phyloP scores from a whole-genome alignment of 2,329 filamentous ascomycete species.

The Microcyclospora pomicola region DNA sequence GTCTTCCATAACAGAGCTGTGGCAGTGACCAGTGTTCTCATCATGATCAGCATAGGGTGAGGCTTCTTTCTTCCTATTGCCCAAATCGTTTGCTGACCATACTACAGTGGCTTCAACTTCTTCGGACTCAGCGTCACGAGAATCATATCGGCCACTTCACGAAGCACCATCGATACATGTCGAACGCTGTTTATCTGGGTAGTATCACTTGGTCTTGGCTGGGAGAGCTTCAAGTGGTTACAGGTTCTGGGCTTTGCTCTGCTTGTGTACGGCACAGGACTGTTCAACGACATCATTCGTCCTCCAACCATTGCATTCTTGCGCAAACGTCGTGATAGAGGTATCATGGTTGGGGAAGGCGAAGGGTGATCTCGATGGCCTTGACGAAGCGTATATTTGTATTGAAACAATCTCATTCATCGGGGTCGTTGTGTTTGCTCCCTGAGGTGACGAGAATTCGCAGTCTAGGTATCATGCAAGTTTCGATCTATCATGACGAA shows the following conservation, averaged over 20 bases:
- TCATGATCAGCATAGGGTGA: slow-evolving; percentile 96
- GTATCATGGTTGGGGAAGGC: not conserved
- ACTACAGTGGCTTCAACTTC: slow-evolving; percentile 81
- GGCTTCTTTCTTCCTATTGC: slow-evolving; percentile 21
- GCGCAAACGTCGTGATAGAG: slow-evolving; percentile 5
- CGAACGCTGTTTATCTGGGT: slow-evolving; percentile 97
- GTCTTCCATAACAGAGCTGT: slow-evolving; percentile 60
- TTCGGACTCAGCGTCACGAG: slow-evolving; percentile 91
- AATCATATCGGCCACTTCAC: slow-evolving; percentile 76
- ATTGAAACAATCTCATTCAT: too few species aligned
- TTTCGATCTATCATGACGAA: too few species aligned
- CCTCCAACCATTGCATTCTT: slow-evolving; percentile 43
- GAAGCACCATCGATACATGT: slow-evolving; percentile 95
- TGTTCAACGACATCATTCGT: slow-evolving; percentile 88
- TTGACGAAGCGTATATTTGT: too few species aligned
- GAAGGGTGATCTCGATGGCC: too few species aligned
- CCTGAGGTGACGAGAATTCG: too few species aligned
- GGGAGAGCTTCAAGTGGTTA: slow-evolving; percentile 96
- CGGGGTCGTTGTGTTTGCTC: too few species aligned
- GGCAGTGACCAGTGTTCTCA: slow-evolving; percentile 64
- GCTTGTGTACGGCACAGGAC: slow-evolving; percentile 88
- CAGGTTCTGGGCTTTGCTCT: slow-evolving; percentile 80
- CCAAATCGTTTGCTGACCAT: slow-evolving; percentile 4
- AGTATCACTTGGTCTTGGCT: slow-evolving; percentile 79
- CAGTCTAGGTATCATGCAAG: too few species aligned